Base-by-base conservation (phyloP, 345 rosid genomes). In the Sonneratia caseolaris region DNA sequence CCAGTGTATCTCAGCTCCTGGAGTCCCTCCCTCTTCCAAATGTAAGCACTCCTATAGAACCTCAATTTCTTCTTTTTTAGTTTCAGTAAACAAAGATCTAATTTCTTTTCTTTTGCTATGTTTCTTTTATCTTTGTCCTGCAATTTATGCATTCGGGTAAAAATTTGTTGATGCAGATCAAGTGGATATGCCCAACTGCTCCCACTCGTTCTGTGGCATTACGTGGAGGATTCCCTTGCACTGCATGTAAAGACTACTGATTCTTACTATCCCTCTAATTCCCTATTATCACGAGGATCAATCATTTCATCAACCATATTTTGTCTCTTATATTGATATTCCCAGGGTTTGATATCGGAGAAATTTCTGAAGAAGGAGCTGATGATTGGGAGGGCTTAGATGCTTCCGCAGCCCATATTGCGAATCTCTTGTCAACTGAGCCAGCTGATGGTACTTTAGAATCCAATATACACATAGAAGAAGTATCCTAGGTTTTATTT, bases 121-220 rank as follows among this genome's bases (percentile, higher is more conserved):
- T 38, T 3, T 35, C 1, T 22, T 22, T 59, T 21, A 3, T 59
- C 64, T 1, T 22, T 10, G 0, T 59, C 1, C 64, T 59, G 64
- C 27, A 51, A 19, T 68, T 37, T 10, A 49, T n/a, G 47, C 8
- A 13, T 24, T 51, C 45, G 3, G 4, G 37, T 3, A 27, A 37
- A 66, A 48, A n/a, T 35, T 68, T 61, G 48, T 51, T 59, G 47
- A 18, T 43, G 65, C 79, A 76, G 79, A 72, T 76, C 56, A 76
- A 76, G 69, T 76, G 79, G 79, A 76, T 76, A 57, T 76, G 79
- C 42, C 79, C 75, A 18, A 76, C 79, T 57, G 79, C 79, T 76
- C 79, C 79, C 19, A 76, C 79, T 15, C 79, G 79, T n/a, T 64
- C 79, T 0, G 75, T 76, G 62, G 69, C 75, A 71, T 71, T 76